Evolutionary conservation across 2,329 filamentous ascomycete genomes (phyloP), one percentile per base, ranked within the genome.

Genomic region (Fusarium zealandicum): DNA sequence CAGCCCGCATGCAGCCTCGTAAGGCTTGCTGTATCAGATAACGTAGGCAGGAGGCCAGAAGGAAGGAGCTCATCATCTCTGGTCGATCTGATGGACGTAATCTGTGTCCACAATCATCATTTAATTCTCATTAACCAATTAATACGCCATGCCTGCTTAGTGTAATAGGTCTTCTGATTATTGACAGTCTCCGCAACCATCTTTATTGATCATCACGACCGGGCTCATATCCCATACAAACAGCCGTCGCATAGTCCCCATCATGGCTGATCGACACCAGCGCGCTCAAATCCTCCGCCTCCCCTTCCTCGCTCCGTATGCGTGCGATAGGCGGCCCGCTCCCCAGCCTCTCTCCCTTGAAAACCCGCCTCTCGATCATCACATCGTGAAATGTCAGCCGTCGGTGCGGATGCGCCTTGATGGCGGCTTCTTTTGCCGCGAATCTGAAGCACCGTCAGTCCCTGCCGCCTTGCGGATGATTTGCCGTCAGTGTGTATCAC

Each of bases 221-320:
- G 22, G 55, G 53, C 9, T 73, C 69, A 22, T 67, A 64, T n/a
- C 82, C 85, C 28, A 91, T 60, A 59, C 87, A 90, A 1, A 88
- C 79, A 6, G 89, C 89, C 16, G 82, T 87, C 9, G 92, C 92
- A 74, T 92, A 96, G 7, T 91, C 88, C 2, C 84, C 87, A 72
- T 97, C 93, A 71, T 97, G 93, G 67, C 89, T 95, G 65, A 97
- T 96, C 54, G 89, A 93, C 37, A 96, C 70, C 66, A 84, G 79
- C 12, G 87, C 91, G 42, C 85, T 77, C 61, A 85, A 82, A 54
- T 78, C 70, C n/a, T 63, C 69, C 14, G 52, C 66, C 13, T 51
- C 65, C 2, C 53, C 64, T 22, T 60, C 59, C 7, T 67, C 56
- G 13, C 69, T 69, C 54, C 62, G 70, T 51, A 82, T 74, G 43